Evolutionary conservation across 495 filamentous ascomycete genomes (phyloP).

Genomic region (Penicillium odoratum): DNA sequence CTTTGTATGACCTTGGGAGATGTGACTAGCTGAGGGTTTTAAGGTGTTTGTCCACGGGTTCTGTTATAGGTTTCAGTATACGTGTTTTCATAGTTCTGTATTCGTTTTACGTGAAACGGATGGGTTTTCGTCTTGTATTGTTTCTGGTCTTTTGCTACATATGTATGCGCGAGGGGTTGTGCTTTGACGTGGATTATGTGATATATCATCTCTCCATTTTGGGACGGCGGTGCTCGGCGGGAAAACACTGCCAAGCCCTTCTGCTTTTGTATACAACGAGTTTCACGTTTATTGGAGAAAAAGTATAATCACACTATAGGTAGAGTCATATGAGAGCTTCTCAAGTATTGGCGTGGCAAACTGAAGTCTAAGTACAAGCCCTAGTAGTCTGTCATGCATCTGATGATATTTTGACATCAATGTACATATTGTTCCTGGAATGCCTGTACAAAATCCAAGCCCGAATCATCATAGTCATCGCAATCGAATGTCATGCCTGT

Average conservation of each 20-base stretch:
- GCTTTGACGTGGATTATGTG: background rate
- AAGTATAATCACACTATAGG: too few species aligned
- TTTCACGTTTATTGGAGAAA: too few species aligned
- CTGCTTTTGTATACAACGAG: too few species aligned
- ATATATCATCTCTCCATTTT: constrained; percentile 4
- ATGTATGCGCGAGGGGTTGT: background rate
- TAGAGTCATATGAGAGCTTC: too few species aligned
- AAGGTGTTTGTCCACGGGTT: too few species aligned
- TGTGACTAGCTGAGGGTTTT: constrained; percentile 5
- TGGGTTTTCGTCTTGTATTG: background rate
- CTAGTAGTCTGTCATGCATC: background rate
- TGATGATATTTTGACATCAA: background rate
- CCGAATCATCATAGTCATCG: constrained; percentile 13
- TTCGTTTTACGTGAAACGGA: background rate
- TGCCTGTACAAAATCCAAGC: constrained; percentile 19
- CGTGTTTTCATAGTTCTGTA: background rate
- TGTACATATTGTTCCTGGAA: constrained; percentile 16
- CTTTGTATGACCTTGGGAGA: background rate
- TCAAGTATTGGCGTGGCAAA: too few species aligned
- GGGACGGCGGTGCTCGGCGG: background rate
- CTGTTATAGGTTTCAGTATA: too few species aligned
- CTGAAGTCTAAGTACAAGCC: too few species aligned
- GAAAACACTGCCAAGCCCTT: background rate
- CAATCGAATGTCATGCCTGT: background rate
- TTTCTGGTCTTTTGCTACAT: background rate